phyloP scores from a whole-genome alignment of 371 early-diverging fungal species.

The Mucor irregularis region DNA sequence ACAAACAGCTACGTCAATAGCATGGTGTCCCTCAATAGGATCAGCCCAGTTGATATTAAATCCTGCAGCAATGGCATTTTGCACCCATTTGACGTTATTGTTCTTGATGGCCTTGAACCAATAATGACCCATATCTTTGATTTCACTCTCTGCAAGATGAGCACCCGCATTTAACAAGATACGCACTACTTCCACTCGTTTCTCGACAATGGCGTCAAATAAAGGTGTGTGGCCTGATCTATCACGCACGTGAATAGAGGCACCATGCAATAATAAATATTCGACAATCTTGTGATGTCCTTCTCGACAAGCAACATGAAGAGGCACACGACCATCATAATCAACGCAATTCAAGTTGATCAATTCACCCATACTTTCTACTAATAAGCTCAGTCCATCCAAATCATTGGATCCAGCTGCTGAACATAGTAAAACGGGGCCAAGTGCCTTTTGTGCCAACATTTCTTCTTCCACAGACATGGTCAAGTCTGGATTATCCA shows the following conservation, averaged over 20 bases:
- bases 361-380: constrained; percentile 58
- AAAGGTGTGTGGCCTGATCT: constrained; percentile 87
- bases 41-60: constrained; percentile 51
- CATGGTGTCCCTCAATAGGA: constrained; percentile 39
- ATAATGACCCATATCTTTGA: constrained; percentile 56
- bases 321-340: constrained; percentile 84
- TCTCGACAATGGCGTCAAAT: constrained; percentile 74
- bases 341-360: constrained; percentile 77
- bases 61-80: constrained; percentile 38
- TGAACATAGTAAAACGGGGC: constrained; percentile 86
- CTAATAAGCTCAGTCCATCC: constrained; percentile 69
- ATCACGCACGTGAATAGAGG: constrained; percentile 93
- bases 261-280: constrained; percentile 81
- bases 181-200: constrained; percentile 59
- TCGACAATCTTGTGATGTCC: constrained; percentile 72
- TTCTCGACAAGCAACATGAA: constrained; percentile 86
- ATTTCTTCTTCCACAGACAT: constrained; percentile 60
- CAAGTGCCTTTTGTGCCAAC: constrained; percentile 73
- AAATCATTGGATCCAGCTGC: constrained; percentile 87
- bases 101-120: constrained; percentile 48
- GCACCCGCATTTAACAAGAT: constrained; percentile 85
- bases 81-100: constrained; percentile 35
- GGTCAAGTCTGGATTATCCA: constrained; percentile 19
- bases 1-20: constrained; percentile 41
- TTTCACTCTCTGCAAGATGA: constrained; percentile 83